phyloP scores from a whole-genome alignment of 305 asterid species.

The Fraxinus baroniana region DNA sequence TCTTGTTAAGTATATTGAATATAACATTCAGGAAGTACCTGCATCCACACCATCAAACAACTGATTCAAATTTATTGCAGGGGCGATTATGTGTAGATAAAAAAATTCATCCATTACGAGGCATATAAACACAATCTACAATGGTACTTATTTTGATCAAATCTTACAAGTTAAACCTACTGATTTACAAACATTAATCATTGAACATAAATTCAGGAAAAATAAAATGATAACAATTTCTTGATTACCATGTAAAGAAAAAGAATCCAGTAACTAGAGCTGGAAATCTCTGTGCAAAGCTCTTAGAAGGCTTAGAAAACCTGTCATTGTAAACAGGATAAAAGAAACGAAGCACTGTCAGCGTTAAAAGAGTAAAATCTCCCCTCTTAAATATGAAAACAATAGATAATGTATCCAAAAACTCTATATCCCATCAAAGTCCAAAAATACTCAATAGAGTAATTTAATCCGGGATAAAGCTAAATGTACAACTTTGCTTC shows the following conservation, averaged over 20 bases:
- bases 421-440: background rate
- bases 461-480: background rate
- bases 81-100: background rate
- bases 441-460: background rate
- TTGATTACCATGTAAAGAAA: slow-evolving; percentile 55
- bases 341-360: background rate
- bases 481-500: no score
- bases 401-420: background rate
- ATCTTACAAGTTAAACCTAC: background rate
- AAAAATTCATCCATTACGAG: background rate
- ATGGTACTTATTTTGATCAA: background rate
- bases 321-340: slow-evolving; percentile 21
- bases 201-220: background rate
- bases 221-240: background rate
- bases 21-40: slow-evolving; percentile 72
- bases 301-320: slow-evolving; percentile 37
- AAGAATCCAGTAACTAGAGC: slow-evolving; percentile 70
- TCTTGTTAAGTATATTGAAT: slow-evolving; percentile 73
- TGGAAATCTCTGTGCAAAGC: slow-evolving; percentile 50
- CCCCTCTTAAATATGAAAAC: background rate
- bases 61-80: background rate
- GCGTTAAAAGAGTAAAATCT: background rate
- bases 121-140: background rate
- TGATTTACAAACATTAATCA: background rate
- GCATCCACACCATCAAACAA: slow-evolving; percentile 23